A percentile compares a stretch with the other conserved stretches of the same genome.
Evolutionary conservation across 305 asterid genomes (phyloP).

Genomic region (Fraxinus nigra): DNA sequence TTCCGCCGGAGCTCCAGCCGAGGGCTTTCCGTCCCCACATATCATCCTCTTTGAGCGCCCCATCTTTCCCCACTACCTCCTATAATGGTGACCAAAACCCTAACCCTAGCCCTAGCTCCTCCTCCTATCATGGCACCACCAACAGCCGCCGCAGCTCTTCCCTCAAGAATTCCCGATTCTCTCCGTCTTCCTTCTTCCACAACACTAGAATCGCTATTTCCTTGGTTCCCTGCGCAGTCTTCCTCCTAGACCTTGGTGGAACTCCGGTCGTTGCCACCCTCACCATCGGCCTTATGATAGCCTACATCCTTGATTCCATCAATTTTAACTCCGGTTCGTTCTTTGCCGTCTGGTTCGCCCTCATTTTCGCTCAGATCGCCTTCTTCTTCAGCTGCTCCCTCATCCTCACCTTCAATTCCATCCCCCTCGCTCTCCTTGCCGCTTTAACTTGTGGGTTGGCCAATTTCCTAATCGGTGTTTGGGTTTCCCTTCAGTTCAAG

Average conservation of each 20-base stretch:
- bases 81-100: conserved; percentile 56
- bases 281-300: conserved; percentile 74
- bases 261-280: conserved; percentile 77
- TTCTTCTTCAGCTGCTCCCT: conserved; percentile 81
- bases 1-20: conserved; percentile 94
- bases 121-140: conserved; percentile 28
- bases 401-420: conserved; percentile 51
- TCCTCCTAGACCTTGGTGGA: conserved; percentile 97
- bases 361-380: conserved; percentile 71
- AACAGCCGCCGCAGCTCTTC: conserved; percentile 52
- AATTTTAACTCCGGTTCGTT: conserved; percentile 83
- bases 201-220: conserved; percentile 75
- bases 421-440: conserved; percentile 57
- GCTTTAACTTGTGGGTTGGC: conserved; percentile 68
- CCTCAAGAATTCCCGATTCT: conserved; percentile 56
- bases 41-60: conserved; percentile 65
- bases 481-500: conserved; percentile 96
- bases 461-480: conserved; percentile 88
- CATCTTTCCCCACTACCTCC: conserved; percentile 55
- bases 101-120: conserved; percentile 44
- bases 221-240: conserved; percentile 74
- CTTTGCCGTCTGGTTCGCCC: conserved; percentile 91
- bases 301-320: conserved; percentile 84
- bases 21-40: conserved; percentile 83
- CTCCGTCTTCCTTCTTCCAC: conserved; percentile 65